These are phyloP conservation scores for Davidsoniella australis DNA, from an alignment of 2,329 filamentous ascomycete genomes.

Conservation along the genomic window DNA sequence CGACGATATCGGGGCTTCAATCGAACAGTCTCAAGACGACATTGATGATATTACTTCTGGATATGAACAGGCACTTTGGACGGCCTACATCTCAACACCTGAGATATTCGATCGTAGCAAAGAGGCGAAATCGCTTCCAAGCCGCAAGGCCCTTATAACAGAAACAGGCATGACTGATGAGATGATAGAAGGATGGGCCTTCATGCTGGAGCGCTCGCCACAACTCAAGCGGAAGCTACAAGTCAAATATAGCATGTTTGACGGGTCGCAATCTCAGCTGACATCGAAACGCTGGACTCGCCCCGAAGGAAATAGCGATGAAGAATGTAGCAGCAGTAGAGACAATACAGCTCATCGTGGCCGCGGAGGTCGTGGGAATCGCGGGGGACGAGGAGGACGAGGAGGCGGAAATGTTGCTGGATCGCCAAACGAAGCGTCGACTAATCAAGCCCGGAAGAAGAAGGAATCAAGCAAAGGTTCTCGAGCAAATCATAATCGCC, in stretches of 20 bases:
- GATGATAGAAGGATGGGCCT: conserved; percentile 80
- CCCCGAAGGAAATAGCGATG: background rate
- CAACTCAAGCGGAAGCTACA: conserved; percentile 53
- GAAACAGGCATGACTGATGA: conserved; percentile 87
- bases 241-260: conserved; percentile 47
- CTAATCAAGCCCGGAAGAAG: conserved; percentile 49
- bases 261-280: conserved; percentile 48
- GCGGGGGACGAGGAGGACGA: conserved; percentile 29
- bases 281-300: conserved; percentile 44
- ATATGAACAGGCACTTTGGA: conserved; percentile 58
- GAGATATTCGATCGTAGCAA: conserved; percentile 55
- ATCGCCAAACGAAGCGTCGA: conserved; percentile 50
- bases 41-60: conserved; percentile 29
- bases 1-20: conserved; percentile 76
- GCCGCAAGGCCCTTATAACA: conserved; percentile 39
- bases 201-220: conserved; percentile 66
- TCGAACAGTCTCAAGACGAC: conserved; percentile 44
- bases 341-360: conserved; percentile 22
- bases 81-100: conserved; percentile 47
- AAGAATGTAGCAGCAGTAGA: conserved; percentile 21
- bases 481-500: conserved; percentile 70
- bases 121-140: conserved; percentile 26
- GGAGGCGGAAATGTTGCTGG: conserved; percentile 45
- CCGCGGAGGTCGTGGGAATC: conserved; percentile 28
- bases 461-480: conserved; percentile 76